Base-by-base conservation (phyloP, 1,139 yeast genomes). In the Nakaseomyces sp. region DNA sequence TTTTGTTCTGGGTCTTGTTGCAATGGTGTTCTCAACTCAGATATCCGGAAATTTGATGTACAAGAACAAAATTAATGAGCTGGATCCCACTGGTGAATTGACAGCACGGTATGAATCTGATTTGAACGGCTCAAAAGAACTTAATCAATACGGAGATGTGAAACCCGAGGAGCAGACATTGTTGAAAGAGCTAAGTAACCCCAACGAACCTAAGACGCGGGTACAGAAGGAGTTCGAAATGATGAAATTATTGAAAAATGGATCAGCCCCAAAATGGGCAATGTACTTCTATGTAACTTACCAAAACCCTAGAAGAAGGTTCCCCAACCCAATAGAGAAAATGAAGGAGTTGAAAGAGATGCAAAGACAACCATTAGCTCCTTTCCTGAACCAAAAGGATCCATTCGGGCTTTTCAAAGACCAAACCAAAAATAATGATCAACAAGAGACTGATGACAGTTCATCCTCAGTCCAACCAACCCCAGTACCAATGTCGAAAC, bases 191-290 rank as follows among this genome's bases (percentile, higher is more conserved):
- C 4, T 9, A 13, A 22, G n/a, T 13, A 13, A 7, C 3, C 7
- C 32, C 1, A 8, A 19, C 5, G 17, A 26, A n/a, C 40, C 40
- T 1, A 17, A 24, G 12, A 19, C 43, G 9, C 47, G 53, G 19
- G 52, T 56, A n/a, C 50, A 54, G 19, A 56, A 61, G 35, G 67
- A 66, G 41, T 64, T 55, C 37, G 62, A 65, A n/a, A 63, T 67
- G 50, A 52, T 68, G 43, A 47, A 54, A n/a, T 45, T 65, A 22
- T 47, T 68, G 20, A 55, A 56, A 28, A 60, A 60, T 9, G 61
- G 61, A 0, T 58, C 63, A 40, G 56, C 69, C 3, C 51, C 64
- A 3, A 62, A 57, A 45, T 68, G 71, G 71, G 60, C 66, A 43
- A 49, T 59, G 39, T 68, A 68, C 45, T 68, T 65, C 47, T 55